phyloP scores from a whole-genome alignment of 2,329 filamentous ascomycete genomes.

The Colletotrichum gigasporum region DNA sequence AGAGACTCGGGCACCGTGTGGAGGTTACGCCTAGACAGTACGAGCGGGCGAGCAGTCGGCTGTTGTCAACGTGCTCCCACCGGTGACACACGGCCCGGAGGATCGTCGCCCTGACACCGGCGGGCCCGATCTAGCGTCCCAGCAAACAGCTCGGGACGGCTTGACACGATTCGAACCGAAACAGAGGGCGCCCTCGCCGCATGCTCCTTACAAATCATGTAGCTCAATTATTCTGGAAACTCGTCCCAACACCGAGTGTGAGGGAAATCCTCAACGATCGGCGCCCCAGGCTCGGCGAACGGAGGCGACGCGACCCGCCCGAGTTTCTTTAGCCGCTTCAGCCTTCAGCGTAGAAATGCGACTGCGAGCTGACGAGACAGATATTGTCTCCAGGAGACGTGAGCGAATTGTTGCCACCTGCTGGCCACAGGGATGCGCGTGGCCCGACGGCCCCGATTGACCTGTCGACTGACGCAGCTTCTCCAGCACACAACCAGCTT shows the following conservation, averaged over 20 bases:
- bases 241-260: background rate
- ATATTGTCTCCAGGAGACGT: conserved; percentile 11
- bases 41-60: fast-evolving
- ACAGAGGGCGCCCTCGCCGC: background rate
- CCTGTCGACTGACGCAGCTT: background rate
- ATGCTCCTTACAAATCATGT: background rate
- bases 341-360: background rate
- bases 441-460: too few species aligned
- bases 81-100: background rate
- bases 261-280: background rate
- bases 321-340: conserved; percentile 6
- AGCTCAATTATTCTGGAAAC: background rate
- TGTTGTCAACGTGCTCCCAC: background rate
- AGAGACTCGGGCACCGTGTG: too few species aligned
- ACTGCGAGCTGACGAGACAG: conserved; percentile 1
- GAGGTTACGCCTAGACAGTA: background rate
- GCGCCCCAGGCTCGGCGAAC: background rate
- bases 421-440: background rate
- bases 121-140: background rate
- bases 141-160: conserved; percentile 12
- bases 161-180: conserved; percentile 23
- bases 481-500: background rate
- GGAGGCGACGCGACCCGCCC: background rate
- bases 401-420: background rate
- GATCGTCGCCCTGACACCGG: conserved; percentile 3